These are phyloP conservation scores for Russula virescens DNA, from an alignment of 768 basidiomycete species.

Conservation along the genomic window DNA sequence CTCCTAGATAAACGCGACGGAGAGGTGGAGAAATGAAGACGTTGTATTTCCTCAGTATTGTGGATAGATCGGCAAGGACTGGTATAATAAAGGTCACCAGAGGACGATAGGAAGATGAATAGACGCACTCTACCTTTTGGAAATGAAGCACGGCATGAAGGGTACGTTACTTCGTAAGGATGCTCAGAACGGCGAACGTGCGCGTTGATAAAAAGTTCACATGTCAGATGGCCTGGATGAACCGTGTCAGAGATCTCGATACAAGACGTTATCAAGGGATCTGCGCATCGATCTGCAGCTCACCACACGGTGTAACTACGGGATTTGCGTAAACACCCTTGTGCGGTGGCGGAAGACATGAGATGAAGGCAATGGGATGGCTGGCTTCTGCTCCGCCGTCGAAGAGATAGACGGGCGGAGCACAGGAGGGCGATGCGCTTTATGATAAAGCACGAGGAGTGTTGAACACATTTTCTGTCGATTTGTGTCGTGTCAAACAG, in stretches of 20 bases:
- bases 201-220: constrained; percentile 4
- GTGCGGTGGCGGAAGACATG: not conserved
- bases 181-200: constrained; percentile 7
- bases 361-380: not conserved
- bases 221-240: constrained; percentile 19
- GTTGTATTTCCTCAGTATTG: constrained; percentile 18
- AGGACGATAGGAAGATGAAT: too few species aligned
- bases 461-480: too few species aligned
- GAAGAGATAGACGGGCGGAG: too few species aligned
- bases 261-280: too few species aligned
- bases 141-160: constrained; percentile 19
- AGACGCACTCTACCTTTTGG: not conserved
- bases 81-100: not conserved
- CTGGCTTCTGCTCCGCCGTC: too few species aligned
- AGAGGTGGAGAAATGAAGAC: constrained; percentile 13
- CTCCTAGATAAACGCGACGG: constrained; percentile 17
- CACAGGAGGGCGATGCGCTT: too few species aligned
- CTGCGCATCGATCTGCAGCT: too few species aligned
- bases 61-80: constrained; percentile 11
- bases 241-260: too few species aligned
- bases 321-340: constrained; percentile 17
- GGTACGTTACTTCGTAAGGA: constrained; percentile 9
- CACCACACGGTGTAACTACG: constrained; percentile 21
- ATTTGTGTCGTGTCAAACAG: too few species aligned
- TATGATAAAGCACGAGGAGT: too few species aligned